Conservation (phyloP, 805 yeast species). For the Yarrowia alimentaria region DNA sequence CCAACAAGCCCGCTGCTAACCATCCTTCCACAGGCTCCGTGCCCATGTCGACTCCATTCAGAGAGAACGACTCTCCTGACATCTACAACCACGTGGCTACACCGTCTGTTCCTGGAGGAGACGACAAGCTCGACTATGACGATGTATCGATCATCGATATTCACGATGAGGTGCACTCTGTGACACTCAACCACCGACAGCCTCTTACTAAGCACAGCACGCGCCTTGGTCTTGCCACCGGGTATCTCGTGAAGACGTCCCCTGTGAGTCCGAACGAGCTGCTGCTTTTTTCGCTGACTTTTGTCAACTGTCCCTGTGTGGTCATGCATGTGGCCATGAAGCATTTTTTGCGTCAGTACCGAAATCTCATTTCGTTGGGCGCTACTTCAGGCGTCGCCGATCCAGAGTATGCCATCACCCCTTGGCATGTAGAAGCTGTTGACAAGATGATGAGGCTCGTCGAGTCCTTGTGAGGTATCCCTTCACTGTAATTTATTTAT, state of each 20-base stretch:
- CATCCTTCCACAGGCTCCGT: conserved; percentile 10
- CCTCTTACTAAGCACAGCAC: conserved; percentile 24
- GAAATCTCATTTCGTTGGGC: conserved; percentile 41
- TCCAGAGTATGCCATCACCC: conserved; percentile 37
- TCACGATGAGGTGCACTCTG: conserved; percentile 38
- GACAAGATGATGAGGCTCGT: conserved; percentile 35
- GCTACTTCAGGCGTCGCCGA: conserved; percentile 40
- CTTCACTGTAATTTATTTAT: background rate
- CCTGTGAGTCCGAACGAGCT: conserved; percentile 17
- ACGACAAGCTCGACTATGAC: conserved; percentile 29
- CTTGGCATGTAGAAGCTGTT: conserved; percentile 45
- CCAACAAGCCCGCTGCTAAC: too few species aligned
- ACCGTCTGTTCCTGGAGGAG: conserved; percentile 20
- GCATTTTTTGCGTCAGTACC: conserved; percentile 40
- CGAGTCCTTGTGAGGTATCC: background rate
- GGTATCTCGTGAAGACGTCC: conserved; percentile 33
- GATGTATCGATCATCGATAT: conserved; percentile 37
- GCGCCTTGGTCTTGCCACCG: conserved; percentile 30
- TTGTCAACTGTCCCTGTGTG: conserved; percentile 35
- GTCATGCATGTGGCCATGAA: conserved; percentile 36
- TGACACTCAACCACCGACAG: conserved; percentile 33
- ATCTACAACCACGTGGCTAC: conserved; percentile 30
- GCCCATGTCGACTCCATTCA: conserved; percentile 9
- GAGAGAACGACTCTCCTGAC: conserved; percentile 38
- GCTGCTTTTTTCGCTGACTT: conserved; percentile 19